These are phyloP conservation scores for Spergularia bocconei DNA, from an alignment of 148 eudicot genomes.

Conservation along the genomic window DNA sequence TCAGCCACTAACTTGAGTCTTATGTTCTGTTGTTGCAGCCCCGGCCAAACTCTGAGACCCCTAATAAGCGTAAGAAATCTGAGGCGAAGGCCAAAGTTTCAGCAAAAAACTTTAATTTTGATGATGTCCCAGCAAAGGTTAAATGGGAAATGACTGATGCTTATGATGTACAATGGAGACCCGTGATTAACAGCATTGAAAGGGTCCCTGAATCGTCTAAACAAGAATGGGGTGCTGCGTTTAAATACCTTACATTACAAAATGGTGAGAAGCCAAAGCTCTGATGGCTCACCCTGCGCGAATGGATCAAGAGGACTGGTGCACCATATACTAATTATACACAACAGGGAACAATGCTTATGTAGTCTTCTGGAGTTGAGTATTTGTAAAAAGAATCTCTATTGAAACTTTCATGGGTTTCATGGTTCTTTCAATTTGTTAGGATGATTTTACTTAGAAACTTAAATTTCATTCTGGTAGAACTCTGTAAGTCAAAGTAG, in stretches of 20 bases:
- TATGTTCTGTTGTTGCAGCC: slow-evolving; percentile 27
- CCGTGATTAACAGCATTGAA: slow-evolving; percentile 32
- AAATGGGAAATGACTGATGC: slow-evolving; percentile 46
- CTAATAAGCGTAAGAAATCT: slow-evolving; percentile 27
- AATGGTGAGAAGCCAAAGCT: not conserved
- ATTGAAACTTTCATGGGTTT: slow-evolving; percentile 3
- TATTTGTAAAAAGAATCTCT: slow-evolving; percentile 13
- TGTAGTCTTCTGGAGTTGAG: not conserved
- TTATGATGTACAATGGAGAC: slow-evolving; percentile 42
- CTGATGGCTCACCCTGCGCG: not conserved
- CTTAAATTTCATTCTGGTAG: slow-evolving; percentile 4
- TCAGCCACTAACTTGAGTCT: not conserved
- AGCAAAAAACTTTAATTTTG: slow-evolving; percentile 41
- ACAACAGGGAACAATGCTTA: slow-evolving; percentile 6
- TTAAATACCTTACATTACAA: slow-evolving; percentile 36
- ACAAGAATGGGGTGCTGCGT: slow-evolving; percentile 57
- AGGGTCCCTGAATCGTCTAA: slow-evolving; percentile 40
- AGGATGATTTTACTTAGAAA: not conserved
- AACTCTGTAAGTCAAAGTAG: not conserved
- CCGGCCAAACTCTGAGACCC: slow-evolving; percentile 4
- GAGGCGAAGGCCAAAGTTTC: slow-evolving; percentile 22
- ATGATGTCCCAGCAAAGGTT: slow-evolving; percentile 44
- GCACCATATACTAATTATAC: slow-evolving; percentile 8
- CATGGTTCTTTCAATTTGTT: slow-evolving; percentile 5
- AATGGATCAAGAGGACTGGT: not conserved